Conservation (phyloP, 1,284 basidiomycete species). For the Sporisorium graminicola region DNA sequence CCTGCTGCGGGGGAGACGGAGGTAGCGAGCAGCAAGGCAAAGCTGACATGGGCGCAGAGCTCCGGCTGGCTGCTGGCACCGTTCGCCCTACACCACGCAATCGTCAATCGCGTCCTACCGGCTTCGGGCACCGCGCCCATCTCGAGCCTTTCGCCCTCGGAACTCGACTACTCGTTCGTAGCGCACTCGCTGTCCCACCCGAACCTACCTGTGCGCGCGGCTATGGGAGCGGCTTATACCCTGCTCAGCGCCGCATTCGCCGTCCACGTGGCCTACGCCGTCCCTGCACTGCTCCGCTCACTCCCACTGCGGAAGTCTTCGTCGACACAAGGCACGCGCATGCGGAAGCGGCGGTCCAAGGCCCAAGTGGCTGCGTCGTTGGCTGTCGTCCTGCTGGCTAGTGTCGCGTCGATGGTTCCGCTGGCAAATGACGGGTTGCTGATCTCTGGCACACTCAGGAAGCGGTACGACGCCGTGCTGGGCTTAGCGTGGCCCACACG, state of each 20-base stretch:
- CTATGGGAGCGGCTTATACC: slow-evolving; percentile 22
- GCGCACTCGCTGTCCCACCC: slow-evolving; percentile 33
- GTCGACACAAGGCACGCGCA: neutral
- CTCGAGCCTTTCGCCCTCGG: slow-evolving; percentile 49
- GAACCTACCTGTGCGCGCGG: neutral
- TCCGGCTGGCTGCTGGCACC: slow-evolving; percentile 54
- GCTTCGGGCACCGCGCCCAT: slow-evolving; percentile 34
- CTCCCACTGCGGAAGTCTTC: neutral
- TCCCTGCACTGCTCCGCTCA: slow-evolving; percentile 15
- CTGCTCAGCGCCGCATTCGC: slow-evolving; percentile 39
- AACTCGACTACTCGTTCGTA: slow-evolving; percentile 64
- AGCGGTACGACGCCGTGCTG: slow-evolving; percentile 42
- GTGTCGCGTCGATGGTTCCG: slow-evolving; percentile 30
- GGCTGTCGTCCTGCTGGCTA: slow-evolving; percentile 19
- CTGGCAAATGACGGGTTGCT: slow-evolving; percentile 3
- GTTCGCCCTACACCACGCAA: slow-evolving; percentile 42
- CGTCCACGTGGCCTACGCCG: slow-evolving; percentile 25
- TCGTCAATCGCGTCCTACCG: slow-evolving; percentile 56
- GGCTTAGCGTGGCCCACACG: slow-evolving; percentile 14
- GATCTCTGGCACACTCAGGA: slow-evolving; percentile 28
- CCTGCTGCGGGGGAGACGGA: neutral
- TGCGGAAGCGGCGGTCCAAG: slow-evolving; percentile 5
- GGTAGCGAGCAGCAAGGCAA: neutral
- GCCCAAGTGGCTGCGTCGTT: neutral
- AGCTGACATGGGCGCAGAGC: slow-evolving; percentile 13